Evolutionary conservation across 2,329 filamentous ascomycete species (phyloP).

Genomic region (Xylaria sp.): DNA sequence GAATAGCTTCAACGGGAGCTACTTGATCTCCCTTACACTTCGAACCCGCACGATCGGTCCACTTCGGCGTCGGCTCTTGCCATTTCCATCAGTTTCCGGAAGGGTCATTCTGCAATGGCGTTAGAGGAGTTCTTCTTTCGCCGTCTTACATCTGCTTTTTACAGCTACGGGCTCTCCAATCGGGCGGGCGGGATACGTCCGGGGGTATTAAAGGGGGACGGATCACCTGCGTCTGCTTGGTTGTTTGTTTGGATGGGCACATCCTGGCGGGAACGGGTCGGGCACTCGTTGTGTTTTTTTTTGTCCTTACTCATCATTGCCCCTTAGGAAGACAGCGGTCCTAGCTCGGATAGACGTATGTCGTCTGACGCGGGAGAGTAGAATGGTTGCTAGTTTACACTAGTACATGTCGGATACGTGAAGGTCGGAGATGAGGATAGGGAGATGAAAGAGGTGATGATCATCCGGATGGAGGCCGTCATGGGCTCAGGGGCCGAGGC

Average conservation of each 20-base stretch:
- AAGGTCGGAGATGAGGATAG: background rate
- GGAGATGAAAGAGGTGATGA: background rate
- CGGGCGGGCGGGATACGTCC: background rate
- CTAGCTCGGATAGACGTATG: no score
- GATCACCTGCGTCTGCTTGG: slow-evolving; percentile 5
- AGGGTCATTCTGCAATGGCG: slow-evolving; percentile 31
- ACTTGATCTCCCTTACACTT: background rate
- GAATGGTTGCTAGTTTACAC: slow-evolving; percentile 2
- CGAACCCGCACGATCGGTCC: slow-evolving; percentile 7
- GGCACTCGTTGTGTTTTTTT: background rate
- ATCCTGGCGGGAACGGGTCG: background rate
- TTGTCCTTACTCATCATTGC: no score
- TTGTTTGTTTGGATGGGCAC: slow-evolving; percentile 13
- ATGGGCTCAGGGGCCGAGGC: background rate
- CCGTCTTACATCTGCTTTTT: slow-evolving; percentile 21
- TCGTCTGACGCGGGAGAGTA: slow-evolving; percentile 8
- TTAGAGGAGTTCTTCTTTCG: slow-evolving; percentile 26
- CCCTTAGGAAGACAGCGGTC: no score
- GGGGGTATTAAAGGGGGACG: background rate
- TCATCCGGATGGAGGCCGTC: background rate
- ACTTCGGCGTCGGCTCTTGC: slow-evolving; percentile 24
- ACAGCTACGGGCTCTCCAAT: slow-evolving; percentile 15
- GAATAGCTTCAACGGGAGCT: slow-evolving; percentile 6
- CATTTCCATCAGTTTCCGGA: slow-evolving; percentile 27
- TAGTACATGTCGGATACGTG: background rate